Conservation (phyloP, 2,329 filamentous ascomycete genomes). For the Penicillium verrucosum region DNA sequence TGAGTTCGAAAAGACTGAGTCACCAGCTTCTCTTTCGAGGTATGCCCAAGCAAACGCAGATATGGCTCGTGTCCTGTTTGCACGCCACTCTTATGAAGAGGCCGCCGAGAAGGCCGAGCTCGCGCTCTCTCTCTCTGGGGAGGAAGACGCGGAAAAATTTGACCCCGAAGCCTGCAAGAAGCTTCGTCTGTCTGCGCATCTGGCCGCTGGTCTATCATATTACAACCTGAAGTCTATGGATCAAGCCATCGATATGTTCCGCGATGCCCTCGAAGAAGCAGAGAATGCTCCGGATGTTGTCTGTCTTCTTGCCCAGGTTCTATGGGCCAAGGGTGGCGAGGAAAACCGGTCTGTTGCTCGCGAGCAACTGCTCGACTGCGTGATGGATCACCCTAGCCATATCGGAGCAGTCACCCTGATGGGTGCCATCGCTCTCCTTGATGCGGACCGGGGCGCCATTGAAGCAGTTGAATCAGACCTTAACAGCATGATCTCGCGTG, state of each 20-base stretch:
- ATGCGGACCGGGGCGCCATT: conserved; percentile 72
- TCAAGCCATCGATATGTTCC: conserved; percentile 74
- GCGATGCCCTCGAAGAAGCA: conserved; percentile 73
- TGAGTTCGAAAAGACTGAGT: conserved; percentile 82
- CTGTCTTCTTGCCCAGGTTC: conserved; percentile 81
- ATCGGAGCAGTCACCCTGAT: conserved; percentile 76
- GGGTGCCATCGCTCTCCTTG: conserved; percentile 77
- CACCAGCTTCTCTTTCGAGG: conserved; percentile 64
- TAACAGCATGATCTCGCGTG: conserved; percentile 65
- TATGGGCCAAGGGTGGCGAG: conserved; percentile 83
- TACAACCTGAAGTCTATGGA: conserved; percentile 67
- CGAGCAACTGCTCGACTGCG: conserved; percentile 73
- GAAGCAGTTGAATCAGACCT: conserved; percentile 80
- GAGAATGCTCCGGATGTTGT: conserved; percentile 74
- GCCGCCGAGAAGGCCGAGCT: conserved; percentile 78
- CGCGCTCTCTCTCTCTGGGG: conserved; percentile 74
- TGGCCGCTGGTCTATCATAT: conserved; percentile 79
- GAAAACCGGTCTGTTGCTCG: conserved; percentile 72
- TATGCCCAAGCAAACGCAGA: conserved; percentile 86
- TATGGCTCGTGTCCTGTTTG: conserved; percentile 77
- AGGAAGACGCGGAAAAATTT: conserved; percentile 63
- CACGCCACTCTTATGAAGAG: conserved; percentile 59
- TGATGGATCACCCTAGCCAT: conserved; percentile 71
- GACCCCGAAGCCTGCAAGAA: conserved; percentile 61
- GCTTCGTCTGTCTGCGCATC: conserved; percentile 75